A percentile compares a stretch with the other conserved stretches of the same genome.
Conservation (phyloP, 192 early-diverging fungal species). For the Lobosporangium transversale region DNA sequence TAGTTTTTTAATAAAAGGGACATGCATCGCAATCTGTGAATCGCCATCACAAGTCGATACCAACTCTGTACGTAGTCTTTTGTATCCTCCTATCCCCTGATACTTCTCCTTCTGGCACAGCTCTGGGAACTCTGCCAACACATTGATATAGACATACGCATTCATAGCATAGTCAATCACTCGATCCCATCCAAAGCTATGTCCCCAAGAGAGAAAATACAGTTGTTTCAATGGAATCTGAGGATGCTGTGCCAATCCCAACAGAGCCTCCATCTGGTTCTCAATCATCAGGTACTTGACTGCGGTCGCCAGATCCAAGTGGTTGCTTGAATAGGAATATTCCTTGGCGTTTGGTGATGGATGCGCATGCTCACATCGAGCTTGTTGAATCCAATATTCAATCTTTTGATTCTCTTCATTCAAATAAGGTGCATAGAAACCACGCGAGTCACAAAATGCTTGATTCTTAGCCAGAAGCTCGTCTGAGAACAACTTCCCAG, state of each 20-base stretch:
- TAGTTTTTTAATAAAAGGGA: not conserved
- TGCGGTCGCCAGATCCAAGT: not conserved
- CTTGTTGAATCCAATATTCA: conserved; percentile 11
- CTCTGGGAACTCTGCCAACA: conserved; percentile 6
- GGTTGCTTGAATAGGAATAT: not conserved
- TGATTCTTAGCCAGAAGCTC: too few species aligned
- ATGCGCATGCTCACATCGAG: not conserved
- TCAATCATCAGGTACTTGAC: conserved; percentile 2
- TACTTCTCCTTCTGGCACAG: conserved; percentile 1
- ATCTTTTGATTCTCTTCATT: conserved; percentile 5
- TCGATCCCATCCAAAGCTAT: conserved; percentile 7
- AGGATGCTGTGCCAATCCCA: not conserved
- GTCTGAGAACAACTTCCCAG: conserved; percentile 5
- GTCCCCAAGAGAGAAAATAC: not conserved
- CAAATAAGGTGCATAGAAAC: not conserved
- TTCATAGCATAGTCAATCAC: not conserved
- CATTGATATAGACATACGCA: conserved; percentile 7
- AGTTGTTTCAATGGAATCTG: not conserved
- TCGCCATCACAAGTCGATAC: not conserved
- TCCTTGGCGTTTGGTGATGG: not conserved
- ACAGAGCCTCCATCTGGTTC: conserved; percentile 1
- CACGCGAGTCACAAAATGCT: too few species aligned
- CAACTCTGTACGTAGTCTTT: not conserved
- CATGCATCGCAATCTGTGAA: not conserved
- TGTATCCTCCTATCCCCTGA: not conserved